Percentiles rank a stretch among this genome's conserved stretches.
These are phyloP conservation scores for Hypoxylon rubiginosum DNA, from an alignment of 2,329 filamentous ascomycete genomes.

Conservation along the genomic window DNA sequence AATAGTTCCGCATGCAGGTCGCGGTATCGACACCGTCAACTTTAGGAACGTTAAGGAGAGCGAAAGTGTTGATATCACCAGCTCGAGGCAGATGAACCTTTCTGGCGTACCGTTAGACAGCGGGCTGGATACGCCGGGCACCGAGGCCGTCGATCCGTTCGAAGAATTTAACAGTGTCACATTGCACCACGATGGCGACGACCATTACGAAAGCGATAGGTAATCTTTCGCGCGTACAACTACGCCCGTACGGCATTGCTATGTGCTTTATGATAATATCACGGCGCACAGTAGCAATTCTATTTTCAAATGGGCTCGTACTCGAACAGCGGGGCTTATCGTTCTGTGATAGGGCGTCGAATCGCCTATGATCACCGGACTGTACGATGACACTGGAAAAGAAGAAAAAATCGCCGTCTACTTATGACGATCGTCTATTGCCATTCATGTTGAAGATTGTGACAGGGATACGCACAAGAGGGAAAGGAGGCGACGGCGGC, in stretches of 20 bases:
- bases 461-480: slow-evolving; percentile 34
- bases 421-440: slow-evolving; percentile 34
- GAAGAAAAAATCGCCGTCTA: slow-evolving; percentile 28
- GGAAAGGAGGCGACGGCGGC: slow-evolving; percentile 42
- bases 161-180: slow-evolving; percentile 99
- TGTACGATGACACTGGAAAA: slow-evolving; percentile 41
- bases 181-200: slow-evolving; percentile 94
- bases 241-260: slow-evolving; percentile 27
- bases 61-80: slow-evolving; percentile 88
- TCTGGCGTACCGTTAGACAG: slow-evolving; percentile 87
- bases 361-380: slow-evolving; percentile 25
- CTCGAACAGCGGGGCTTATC: slow-evolving; percentile 11
- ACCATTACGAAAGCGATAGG: slow-evolving; percentile 60
- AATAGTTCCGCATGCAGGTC: slow-evolving; percentile 92
- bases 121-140: slow-evolving; percentile 85
- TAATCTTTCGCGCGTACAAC: slow-evolving; percentile 28
- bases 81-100: slow-evolving; percentile 65
- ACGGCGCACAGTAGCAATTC: slow-evolving; percentile 5
- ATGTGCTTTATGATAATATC: neutral
- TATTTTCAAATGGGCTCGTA: slow-evolving; percentile 23
- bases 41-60: slow-evolving; percentile 99
- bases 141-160: slow-evolving; percentile 88
- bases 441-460: slow-evolving; percentile 40
- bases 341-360: slow-evolving; percentile 13
- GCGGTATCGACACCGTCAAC: slow-evolving; percentile 93